Conservation (phyloP, 352 stramenopile genomes). For the Pythium angustatum region DNA sequence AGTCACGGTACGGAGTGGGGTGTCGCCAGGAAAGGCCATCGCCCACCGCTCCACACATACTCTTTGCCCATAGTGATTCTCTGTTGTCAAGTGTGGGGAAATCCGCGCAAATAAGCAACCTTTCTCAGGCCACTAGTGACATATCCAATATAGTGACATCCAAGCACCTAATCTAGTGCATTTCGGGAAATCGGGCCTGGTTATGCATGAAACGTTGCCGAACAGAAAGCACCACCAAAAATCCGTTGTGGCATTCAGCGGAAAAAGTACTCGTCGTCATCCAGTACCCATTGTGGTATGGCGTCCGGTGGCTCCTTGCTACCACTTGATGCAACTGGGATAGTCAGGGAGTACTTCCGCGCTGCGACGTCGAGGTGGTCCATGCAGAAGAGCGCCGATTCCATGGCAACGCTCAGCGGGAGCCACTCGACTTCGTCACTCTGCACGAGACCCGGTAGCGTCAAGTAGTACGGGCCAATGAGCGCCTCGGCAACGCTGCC, state of each 20-base stretch:
- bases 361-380: constrained; percentile 14
- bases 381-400: constrained; percentile 7
- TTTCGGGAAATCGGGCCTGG: too few relatives aligned
- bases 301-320: not conserved
- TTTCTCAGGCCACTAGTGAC: too few relatives aligned
- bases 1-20: too few relatives aligned
- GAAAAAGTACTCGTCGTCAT: constrained; percentile 12
- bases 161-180: too few relatives aligned
- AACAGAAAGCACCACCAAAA: too few relatives aligned
- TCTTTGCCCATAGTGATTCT: too few relatives aligned
- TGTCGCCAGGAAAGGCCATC: too few relatives aligned
- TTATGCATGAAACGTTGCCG: too few relatives aligned
- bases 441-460: constrained; percentile 1
- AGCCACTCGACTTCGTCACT: constrained; percentile 25
- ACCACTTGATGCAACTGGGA: not conserved
- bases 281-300: not conserved
- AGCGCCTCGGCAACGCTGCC: constrained; percentile 13
- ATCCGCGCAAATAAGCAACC: too few relatives aligned
- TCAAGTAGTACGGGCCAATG: constrained; percentile 26
- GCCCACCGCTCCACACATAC: too few relatives aligned
- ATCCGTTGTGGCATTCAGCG: not conserved
- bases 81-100: too few relatives aligned
- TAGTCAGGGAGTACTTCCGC: constrained; percentile 23
- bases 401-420: constrained; percentile 19
- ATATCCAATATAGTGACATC: too few relatives aligned